These are phyloP conservation scores for Lophiostoma macrostomum DNA, from an alignment of 495 filamentous ascomycete genomes.

Conservation along the genomic window DNA sequence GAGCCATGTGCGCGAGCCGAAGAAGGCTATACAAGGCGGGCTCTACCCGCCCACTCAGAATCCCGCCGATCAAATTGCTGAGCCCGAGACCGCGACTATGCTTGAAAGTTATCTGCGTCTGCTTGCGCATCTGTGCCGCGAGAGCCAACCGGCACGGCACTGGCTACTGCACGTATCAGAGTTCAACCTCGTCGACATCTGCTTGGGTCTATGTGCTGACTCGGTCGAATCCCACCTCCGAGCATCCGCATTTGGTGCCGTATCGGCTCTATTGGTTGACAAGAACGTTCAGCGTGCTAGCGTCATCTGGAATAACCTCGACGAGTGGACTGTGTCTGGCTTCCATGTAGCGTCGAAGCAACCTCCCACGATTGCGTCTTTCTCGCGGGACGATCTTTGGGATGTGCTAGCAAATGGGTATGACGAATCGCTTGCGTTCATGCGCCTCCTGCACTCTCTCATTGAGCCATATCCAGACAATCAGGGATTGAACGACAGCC, in stretches of 20 bases:
- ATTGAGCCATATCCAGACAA: conserved; percentile 58
- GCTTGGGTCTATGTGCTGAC: conserved; percentile 68
- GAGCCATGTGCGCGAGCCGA: conserved; percentile 62
- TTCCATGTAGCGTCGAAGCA: conserved; percentile 24
- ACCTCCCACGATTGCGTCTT: conserved; percentile 34
- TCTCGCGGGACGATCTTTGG: conserved; percentile 37
- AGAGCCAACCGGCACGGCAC: conserved; percentile 63
- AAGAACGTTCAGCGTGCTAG: conserved; percentile 59
- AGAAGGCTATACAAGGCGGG: conserved; percentile 50
- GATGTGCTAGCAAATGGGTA: conserved; percentile 64
- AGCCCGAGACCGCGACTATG: conserved; percentile 88
- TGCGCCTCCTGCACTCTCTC: conserved; percentile 66
- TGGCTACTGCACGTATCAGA: conserved; percentile 62
- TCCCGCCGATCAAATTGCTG: conserved; percentile 64
- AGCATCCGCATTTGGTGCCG: conserved; percentile 67
- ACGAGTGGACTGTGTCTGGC: conserved; percentile 55
- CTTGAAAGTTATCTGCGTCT: conserved; percentile 88
- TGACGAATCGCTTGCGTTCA: conserved; percentile 79
- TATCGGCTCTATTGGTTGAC: conserved; percentile 64
- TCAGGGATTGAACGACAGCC: conserved; percentile 60
- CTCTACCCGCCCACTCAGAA: conserved; percentile 55
- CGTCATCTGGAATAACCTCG: conserved; percentile 66
- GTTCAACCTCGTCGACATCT: conserved; percentile 60
- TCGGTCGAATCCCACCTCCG: conserved; percentile 69
- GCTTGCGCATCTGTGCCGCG: conserved; percentile 69